Conservation (phyloP, 257 asterid species). For the Nicotiana benthamiana region DNA sequence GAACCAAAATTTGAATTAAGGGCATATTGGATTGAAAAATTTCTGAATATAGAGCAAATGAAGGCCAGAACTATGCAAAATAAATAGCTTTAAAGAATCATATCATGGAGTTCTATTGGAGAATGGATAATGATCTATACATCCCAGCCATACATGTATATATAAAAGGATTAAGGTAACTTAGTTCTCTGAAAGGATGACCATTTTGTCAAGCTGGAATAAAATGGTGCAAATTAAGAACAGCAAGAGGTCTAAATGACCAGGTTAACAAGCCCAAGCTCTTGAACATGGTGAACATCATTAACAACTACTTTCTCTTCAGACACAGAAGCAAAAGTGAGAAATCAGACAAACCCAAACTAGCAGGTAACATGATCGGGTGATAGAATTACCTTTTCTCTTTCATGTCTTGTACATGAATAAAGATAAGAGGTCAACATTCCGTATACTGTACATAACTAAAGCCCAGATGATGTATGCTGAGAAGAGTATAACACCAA, state of each 20-base stretch:
- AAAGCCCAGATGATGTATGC: conserved; percentile 55
- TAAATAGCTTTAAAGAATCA: background rate
- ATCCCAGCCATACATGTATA: background rate
- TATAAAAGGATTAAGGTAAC: no score
- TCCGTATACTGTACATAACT: conserved; percentile 27
- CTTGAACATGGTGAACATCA: background rate
- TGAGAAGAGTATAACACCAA: conserved; percentile 48
- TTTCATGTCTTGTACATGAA: conserved; percentile 21
- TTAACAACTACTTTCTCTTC: background rate
- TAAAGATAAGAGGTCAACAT: conserved; percentile 17
- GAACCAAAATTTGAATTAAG: background rate
- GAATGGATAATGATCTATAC: no score
- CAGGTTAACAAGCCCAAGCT: background rate
- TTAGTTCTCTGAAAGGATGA: background rate
- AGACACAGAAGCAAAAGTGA: background rate
- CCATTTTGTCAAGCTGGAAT: background rate
- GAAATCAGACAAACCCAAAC: background rate
- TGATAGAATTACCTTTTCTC: conserved; percentile 31
- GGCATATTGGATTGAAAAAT: background rate
- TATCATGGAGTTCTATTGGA: background rate
- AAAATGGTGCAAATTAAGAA: background rate
- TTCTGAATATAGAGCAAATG: background rate
- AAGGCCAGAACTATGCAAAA: background rate
- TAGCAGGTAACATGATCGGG: background rate
- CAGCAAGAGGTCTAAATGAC: background rate